Base-by-base conservation (phyloP, 441 rosid species). In the Melastoma candidum region DNA sequence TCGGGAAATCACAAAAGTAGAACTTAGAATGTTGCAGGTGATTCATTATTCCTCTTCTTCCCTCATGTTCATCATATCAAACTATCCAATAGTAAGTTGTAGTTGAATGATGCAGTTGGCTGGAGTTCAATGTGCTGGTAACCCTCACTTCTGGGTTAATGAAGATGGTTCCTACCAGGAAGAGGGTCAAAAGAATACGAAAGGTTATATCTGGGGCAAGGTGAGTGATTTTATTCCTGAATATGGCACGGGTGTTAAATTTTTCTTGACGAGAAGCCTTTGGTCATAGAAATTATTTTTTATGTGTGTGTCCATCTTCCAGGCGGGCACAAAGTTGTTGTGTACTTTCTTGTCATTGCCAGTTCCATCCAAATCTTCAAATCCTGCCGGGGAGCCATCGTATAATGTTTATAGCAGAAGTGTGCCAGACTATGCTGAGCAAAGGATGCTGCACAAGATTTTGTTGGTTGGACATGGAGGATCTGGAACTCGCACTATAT, bases 401-500 rank as follows among this genome's bases (percentile, higher is more conserved):
- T 4, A 2, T 32, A 32, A 32, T 32, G 41, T 32, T 32, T 32
- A 3, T 32, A 73, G 59, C 63, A 74, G 81, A 63, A 64, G 41
- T 32, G 41, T 32, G 8, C 41, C 41, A 4, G 41, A 83, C 63
- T 82, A 83, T 65, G 71, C 77, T 61, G 86, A 83, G 63, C 92
- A 74, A 55, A 77, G 78, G 59, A 70, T 75, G 26, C 66, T 78
- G 63, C 75, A 76, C 65, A 88, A 86, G 48, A 72, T 88, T 60
- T 90, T 93, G 47, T 72, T 93, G 73, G 88, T 93, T 57, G 98
- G 98, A 53, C 76, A 56, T 65, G 71, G 55, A 36, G 93, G 93
- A 66, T 86, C 97, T 64, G 98, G 98, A 55, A 84, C 98, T 7
- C 86, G 98, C 60, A 93, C 95, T 9, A 79, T 93, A 63, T 93